Evolutionary conservation across 352 stramenopile genomes (phyloP), one percentile per base, ranked within the genome.

Genomic region (Phytophthora sp.): DNA sequence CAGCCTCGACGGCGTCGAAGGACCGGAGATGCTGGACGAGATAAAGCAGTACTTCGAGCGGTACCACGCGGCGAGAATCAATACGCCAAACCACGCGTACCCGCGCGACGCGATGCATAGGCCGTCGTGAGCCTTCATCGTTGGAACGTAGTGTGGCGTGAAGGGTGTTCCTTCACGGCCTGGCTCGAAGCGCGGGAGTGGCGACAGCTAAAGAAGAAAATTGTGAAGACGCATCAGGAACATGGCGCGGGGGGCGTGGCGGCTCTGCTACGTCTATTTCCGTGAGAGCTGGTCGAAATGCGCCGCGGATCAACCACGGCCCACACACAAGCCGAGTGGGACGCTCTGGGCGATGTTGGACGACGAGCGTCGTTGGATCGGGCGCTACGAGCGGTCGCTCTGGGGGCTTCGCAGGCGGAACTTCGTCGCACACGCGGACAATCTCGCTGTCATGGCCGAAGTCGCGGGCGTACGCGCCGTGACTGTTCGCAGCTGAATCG

Each of bases 51-150:
- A 59, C 44, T 69, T 69, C 33, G 13, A 3, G 0, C 53, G 53
- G 6, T 69, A 31, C 35, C 44, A 53, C 7, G 29, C 26, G 18
- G 42, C 50, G n/a, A 39, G 30, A 31, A 16, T 16, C 35, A 65
- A 65, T 36, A 11, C 0, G 24, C 20, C n/a, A 3, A 51, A 58
- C 33, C 5, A 29, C 13, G 18, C 21, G 6, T 49, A 56, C 38
- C n/a, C 39, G 7, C 26, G 38, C 33, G 45, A 58, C 31, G 31
- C 61, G 2, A n/a, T 63, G 6, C 61, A 57, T 21, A 18, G 27
- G 1, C 59, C 52, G 51, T 71, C 24, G 42, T 63, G 44, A 27
- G 51, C 57, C 16, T 61, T 68, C 13, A 60, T 60, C 52, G 24
- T 8, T 67, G 65, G 52, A 64, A 66, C 31, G 31, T 7, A 11